Evolutionary conservation across 331 rosid genomes (phyloP).

Genomic region (Erythrophleum ivorense): DNA sequence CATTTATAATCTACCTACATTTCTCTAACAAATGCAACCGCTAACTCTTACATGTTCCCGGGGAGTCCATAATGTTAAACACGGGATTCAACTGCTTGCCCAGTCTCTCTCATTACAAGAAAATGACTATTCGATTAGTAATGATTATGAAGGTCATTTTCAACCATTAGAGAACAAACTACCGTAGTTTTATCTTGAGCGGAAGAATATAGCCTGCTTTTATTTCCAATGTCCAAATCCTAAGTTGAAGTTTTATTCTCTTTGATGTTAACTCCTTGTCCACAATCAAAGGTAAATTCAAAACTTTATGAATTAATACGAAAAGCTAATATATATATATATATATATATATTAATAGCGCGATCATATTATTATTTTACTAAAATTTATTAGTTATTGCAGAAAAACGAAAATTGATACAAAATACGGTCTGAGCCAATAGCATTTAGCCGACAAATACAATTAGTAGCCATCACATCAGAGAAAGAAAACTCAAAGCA

Average conservation of each 20-base stretch:
- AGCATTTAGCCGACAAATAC: conserved; percentile 18
- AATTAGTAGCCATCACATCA: conserved; percentile 5
- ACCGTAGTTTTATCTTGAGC: background rate
- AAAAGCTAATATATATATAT: no score
- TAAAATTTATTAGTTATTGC: background rate
- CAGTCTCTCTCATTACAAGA: background rate
- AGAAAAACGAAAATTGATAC: background rate
- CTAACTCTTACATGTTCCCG: conserved; percentile 18
- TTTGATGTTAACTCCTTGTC: background rate
- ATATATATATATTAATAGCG: no score
- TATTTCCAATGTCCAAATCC: no score
- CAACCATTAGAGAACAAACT: background rate
- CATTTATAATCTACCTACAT: background rate
- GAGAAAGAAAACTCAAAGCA: conserved; percentile 13
- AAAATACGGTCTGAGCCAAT: background rate
- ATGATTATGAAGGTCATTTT: conserved; percentile 23
- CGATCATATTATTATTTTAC: no score
- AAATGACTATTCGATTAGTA: conserved; percentile 7
- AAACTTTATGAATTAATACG: background rate
- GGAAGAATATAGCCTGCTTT: background rate
- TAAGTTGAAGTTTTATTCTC: background rate
- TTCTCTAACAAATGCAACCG: background rate
- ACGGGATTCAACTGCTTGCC: conserved; percentile 17
- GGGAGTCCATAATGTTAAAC: background rate
- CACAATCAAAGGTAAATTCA: background rate